These are phyloP conservation scores for Phalaenopsis equestris DNA, from an alignment of 106 monocot species.

Conservation along the genomic window DNA sequence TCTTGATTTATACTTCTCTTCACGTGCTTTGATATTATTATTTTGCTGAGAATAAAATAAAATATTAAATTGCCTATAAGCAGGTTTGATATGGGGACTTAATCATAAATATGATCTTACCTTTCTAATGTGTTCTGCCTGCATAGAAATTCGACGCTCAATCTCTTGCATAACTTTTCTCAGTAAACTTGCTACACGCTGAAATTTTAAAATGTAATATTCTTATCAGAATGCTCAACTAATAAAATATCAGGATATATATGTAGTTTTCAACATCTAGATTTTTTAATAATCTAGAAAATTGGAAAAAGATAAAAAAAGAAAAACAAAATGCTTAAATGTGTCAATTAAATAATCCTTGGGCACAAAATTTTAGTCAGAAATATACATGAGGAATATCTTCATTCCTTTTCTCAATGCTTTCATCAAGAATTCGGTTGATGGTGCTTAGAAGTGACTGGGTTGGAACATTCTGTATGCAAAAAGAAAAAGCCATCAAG, in stretches of 20 bases:
- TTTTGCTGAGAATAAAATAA: conserved; percentile 34
- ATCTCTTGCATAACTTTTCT: conserved; percentile 89
- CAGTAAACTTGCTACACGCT: conserved; percentile 71
- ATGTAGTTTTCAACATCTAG: neutral
- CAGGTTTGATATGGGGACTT: neutral
- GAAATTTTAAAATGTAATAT: neutral
- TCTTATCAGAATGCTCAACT: conserved; percentile 1
- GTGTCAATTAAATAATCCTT: neutral
- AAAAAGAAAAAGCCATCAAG: neutral
- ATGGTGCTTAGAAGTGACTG: conserved; percentile 69
- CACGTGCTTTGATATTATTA: conserved; percentile 55
- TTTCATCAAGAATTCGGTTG: conserved; percentile 82
- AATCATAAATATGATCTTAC: conserved; percentile 32
- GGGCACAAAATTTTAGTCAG: conserved; percentile 4
- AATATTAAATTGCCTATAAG: neutral
- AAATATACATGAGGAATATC: conserved; percentile 89
- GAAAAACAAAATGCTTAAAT: neutral
- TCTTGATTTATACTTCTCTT: conserved; percentile 72
- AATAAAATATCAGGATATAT: neutral
- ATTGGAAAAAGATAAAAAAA: neutral
- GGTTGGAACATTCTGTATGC: conserved; percentile 69
- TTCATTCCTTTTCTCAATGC: conserved; percentile 81
- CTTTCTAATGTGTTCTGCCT: conserved; percentile 88
- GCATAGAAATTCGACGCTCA: conserved; percentile 73
- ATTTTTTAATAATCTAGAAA: no score